These are phyloP conservation scores for Globisporangium echinulatum DNA, from an alignment of 352 stramenopile species.

Conservation along the genomic window DNA sequence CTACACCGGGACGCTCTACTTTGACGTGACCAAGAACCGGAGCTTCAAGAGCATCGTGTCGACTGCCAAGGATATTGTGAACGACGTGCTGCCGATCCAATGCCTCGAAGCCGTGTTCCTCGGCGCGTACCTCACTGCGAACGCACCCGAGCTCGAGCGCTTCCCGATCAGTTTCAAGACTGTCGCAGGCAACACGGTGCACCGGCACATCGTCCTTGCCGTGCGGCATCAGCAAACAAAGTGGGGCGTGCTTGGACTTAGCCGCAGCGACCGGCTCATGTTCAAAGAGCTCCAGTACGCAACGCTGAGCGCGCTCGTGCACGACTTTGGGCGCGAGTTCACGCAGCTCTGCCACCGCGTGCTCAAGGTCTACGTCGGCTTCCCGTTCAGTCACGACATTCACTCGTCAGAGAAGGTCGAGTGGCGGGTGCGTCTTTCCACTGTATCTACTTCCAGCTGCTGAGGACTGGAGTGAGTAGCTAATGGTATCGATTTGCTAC, in stretches of 20 bases:
- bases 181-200: conserved; percentile 39
- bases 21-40: conserved; percentile 83
- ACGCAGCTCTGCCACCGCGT: conserved; percentile 56
- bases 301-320: conserved; percentile 67
- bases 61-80: conserved; percentile 82
- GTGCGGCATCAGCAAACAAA: conserved; percentile 67
- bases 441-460: neutral
- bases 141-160: conserved; percentile 54
- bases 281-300: conserved; percentile 80
- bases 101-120: conserved; percentile 88
- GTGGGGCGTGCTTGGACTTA: conserved; percentile 82
- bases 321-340: conserved; percentile 67
- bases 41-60: conserved; percentile 85
- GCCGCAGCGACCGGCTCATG: conserved; percentile 79
- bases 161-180: conserved; percentile 88
- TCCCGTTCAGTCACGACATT: conserved; percentile 82
- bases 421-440: conserved; percentile 50
- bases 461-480: no score
- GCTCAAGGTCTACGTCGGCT: conserved; percentile 74
- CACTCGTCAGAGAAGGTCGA: conserved; percentile 85
- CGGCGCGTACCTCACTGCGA: conserved; percentile 70
- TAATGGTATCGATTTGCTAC: neutral
- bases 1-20: conserved; percentile 84
- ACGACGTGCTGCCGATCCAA: conserved; percentile 81
- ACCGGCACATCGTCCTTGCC: conserved; percentile 79